Evolutionary conservation across 257 asterid species (phyloP).

Genomic region (Salvia splendens): DNA sequence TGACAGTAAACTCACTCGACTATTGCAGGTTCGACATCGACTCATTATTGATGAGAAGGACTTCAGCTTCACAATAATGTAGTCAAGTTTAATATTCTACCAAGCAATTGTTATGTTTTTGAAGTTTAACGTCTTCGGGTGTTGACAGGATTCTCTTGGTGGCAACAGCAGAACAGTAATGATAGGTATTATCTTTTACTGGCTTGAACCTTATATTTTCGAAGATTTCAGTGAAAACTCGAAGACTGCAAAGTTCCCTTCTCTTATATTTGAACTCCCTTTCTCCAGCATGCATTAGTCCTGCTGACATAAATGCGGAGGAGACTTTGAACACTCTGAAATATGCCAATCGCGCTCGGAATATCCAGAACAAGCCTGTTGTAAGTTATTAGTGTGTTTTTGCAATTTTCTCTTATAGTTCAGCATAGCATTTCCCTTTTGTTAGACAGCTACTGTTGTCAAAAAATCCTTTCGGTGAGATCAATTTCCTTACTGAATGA

Average conservation of each 20-base stretch:
- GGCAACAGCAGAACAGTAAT: conserved; percentile 98
- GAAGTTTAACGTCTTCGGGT: conserved; percentile 22
- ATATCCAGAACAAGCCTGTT: conserved; percentile 96
- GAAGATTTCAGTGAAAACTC: conserved; percentile 17
- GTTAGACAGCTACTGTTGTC: conserved; percentile 10
- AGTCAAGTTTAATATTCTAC: not conserved
- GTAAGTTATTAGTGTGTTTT: conserved; percentile 47
- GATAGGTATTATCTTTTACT: conserved; percentile 65
- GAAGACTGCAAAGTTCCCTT: conserved; percentile 18
- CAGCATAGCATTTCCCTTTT: conserved; percentile 10
- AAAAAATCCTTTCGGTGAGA: conserved; percentile 18
- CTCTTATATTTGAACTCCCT: conserved; percentile 24
- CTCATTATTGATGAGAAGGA: not conserved
- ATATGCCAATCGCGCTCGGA: conserved; percentile 98
- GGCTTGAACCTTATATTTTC: conserved; percentile 1
- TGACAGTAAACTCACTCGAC: conserved; percentile 98
- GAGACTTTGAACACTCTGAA: conserved; percentile 97
- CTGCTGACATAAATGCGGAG: conserved; percentile 99
- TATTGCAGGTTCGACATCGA: conserved; percentile 71
- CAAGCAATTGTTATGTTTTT: not conserved
- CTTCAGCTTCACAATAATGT: not conserved
- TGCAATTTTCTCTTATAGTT: conserved; percentile 11
- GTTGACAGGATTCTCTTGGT: conserved; percentile 96
- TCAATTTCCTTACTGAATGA: conserved; percentile 30
- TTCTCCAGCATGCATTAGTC: conserved; percentile 92